Evolutionary conservation across 163 green algal genomes (phyloP), one percentile per base, ranked within the genome.

Genomic region (Trebouxia gelatinosa): DNA sequence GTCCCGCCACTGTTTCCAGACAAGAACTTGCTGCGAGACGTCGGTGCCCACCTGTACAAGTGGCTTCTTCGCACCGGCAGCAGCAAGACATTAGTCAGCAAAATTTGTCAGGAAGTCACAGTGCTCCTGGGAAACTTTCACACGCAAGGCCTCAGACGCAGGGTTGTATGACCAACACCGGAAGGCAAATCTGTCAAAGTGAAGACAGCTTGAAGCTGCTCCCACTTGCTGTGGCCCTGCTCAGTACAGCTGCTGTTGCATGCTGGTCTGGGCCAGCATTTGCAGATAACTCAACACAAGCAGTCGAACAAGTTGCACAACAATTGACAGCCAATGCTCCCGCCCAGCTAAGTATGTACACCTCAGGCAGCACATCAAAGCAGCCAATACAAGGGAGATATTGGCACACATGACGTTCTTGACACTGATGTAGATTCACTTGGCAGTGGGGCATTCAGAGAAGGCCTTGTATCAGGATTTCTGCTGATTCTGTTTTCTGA

Each of bases 401-500:
- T 28, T 23, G 32, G 37, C 35, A n/a, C n/a, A n/a, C n/a, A n/a
- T n/a, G n/a, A n/a, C n/a, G n/a, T 19, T 72, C 0, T 26, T 34
- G 35, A 17, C 35, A n/a, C n/a, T n/a, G n/a, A n/a, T 51, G 64
- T 37, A 72, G 64, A 37, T 34, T 72, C 64, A 21, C 2, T 72
- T 2, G 64, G 64, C 64, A 72, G 29, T 19, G 64, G 50, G 64
- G 32, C 64, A 35, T 78, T 97, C 31, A 79, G 82, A 11, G 93
- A 97, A 83, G 94, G 94, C 31, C 86, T 95, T 37, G 87, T 97
- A 2, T 94, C 90, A 17, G 91, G 90, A 4, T 95, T 99, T 70
- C 86, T 98, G 37, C 91, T 99, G 0, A 98, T 99, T 54, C 91
- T 99, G 72, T 98, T 99, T 82, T 95, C 88, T 21, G 93, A 99